These are phyloP conservation scores for Fusarium chaquense DNA, from an alignment of 2,329 filamentous ascomycete species.

Conservation along the genomic window DNA sequence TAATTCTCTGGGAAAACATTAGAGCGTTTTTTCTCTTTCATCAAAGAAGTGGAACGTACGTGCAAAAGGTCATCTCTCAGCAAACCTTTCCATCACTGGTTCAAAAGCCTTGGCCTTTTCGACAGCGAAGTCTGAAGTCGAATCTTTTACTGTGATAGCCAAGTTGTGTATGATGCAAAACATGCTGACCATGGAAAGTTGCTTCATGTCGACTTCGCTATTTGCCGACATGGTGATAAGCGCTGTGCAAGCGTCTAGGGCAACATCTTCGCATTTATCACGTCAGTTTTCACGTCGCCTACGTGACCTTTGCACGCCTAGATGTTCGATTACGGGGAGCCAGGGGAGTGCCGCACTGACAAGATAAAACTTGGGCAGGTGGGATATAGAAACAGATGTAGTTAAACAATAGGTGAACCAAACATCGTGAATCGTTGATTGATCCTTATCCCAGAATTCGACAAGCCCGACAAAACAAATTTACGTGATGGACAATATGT, in stretches of 20 bases:
- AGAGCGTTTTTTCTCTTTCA: rapidly evolving
- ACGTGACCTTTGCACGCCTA: no score
- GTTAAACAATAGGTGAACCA: no score
- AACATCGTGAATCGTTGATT: no score
- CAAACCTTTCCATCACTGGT: neutral
- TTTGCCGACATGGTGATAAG: neutral
- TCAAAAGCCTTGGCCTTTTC: neutral
- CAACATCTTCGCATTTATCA: neutral
- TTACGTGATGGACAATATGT: no score
- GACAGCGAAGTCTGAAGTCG: neutral
- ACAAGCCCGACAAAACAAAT: no score
- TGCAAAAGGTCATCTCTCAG: neutral
- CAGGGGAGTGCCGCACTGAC: no score
- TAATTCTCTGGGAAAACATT: neutral
- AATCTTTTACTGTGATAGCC: neutral
- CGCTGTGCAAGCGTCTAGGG: neutral
- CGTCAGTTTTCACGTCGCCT: neutral
- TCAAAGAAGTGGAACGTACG: neutral
- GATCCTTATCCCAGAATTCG: no score
- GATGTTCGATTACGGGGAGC: no score
- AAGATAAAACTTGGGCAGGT: no score
- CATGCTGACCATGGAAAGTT: neutral
- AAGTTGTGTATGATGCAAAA: neutral
- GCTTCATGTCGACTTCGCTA: neutral
- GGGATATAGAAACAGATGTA: no score